Evolutionary conservation across 2,329 filamentous ascomycete genomes (phyloP).

Genomic region (Phoma sp.): DNA sequence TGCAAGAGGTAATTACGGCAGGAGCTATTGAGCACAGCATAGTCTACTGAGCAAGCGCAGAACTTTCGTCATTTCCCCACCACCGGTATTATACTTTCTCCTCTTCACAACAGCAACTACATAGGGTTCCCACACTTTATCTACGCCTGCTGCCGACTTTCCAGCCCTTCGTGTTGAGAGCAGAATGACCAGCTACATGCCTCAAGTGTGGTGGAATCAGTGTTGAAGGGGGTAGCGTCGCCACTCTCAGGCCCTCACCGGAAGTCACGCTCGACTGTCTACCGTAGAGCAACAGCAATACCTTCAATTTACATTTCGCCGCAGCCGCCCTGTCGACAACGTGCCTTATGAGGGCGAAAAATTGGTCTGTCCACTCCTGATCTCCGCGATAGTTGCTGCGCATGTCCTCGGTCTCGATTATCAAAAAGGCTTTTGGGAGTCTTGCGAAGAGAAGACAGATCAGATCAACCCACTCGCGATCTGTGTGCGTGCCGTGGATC

Average conservation of each 20-base stretch:
- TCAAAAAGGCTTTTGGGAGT: slow-evolving; percentile 11
- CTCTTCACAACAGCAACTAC: too few species aligned
- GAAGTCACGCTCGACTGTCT: neutral
- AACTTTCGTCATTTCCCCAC: too few species aligned
- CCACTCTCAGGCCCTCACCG: neutral
- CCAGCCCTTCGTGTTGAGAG: neutral
- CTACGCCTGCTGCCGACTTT: too few species aligned
- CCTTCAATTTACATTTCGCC: neutral
- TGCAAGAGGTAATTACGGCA: too few species aligned
- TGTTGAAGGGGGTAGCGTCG: neutral
- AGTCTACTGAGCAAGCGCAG: too few species aligned
- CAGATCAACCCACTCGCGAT: slow-evolving; percentile 18
- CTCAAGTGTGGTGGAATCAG: neutral
- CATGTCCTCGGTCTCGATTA: slow-evolving; percentile 9
- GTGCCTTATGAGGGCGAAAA: neutral
- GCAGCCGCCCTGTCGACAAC: neutral
- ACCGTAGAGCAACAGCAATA: neutral
- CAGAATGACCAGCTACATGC: neutral
- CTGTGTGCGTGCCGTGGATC: slow-evolving; percentile 8
- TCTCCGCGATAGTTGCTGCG: slow-evolving; percentile 4
- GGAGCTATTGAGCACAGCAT: too few species aligned
- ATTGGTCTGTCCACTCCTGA: slow-evolving; percentile 1
- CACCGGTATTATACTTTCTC: too few species aligned
- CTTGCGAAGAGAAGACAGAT: slow-evolving; percentile 13
- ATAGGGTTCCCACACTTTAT: too few species aligned